Percentiles rank a stretch among this genome's conserved stretches.
phyloP scores from a whole-genome alignment of 495 filamentous ascomycete species.

The Clavariopsis aquatica region DNA sequence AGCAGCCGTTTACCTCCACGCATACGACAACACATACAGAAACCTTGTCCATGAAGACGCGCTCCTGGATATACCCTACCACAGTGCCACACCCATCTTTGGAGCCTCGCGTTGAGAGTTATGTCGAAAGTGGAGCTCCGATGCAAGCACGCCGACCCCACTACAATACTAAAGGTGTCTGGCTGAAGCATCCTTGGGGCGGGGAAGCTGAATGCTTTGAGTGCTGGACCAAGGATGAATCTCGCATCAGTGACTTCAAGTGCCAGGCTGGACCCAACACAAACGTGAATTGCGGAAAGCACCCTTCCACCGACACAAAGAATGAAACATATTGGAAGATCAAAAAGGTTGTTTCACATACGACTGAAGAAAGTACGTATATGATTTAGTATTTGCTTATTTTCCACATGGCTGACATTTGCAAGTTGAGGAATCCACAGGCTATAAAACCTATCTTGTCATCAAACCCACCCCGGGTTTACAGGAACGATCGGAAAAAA shows the following conservation, averaged over 20 bases:
- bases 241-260: not conserved
- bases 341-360: not conserved
- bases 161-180: not conserved
- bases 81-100: not conserved
- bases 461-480: not conserved
- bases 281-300: not conserved
- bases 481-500: conserved; percentile 12
- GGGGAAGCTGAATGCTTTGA: conserved; percentile 8
- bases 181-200: conserved; percentile 16
- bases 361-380: not conserved
- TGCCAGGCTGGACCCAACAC: not conserved
- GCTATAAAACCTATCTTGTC: not conserved
- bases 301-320: not conserved
- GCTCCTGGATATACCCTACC: too few species aligned
- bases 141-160: not conserved
- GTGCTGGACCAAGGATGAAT: conserved; percentile 11
- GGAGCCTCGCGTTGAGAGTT: not conserved
- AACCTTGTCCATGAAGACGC: too few species aligned
- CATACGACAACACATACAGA: too few species aligned
- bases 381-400: not conserved
- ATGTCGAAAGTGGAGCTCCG: not conserved
- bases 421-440: not conserved
- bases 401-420: not conserved
- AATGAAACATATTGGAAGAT: not conserved
- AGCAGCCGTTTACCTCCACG: too few species aligned